Conservation (phyloP, 148 eudicot genomes). For the Heliosperma pusillum region DNA sequence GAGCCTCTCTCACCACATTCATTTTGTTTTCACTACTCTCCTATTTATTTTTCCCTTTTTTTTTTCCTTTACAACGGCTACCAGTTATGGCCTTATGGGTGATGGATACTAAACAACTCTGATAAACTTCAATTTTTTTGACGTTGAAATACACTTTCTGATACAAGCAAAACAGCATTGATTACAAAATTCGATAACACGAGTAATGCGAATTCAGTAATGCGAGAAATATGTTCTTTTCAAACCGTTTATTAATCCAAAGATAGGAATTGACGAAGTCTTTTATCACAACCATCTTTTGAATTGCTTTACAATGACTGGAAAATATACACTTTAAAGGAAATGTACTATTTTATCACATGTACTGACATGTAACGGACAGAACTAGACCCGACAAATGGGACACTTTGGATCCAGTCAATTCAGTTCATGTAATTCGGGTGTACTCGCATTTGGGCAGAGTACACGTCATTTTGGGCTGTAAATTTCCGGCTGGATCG, state of each 20-base stretch:
- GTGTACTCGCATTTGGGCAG: background rate
- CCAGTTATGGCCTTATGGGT: too few species aligned
- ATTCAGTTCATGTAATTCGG: background rate
- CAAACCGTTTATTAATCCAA: too few species aligned
- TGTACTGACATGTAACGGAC: background rate
- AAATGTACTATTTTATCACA: background rate
- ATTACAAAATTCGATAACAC: too few species aligned
- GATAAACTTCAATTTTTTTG: too few species aligned
- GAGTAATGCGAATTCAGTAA: too few species aligned
- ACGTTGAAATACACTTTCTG: too few species aligned
- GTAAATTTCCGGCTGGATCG: background rate
- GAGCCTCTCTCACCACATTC: conserved; percentile 38
- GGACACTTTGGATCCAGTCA: background rate
- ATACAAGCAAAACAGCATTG: too few species aligned
- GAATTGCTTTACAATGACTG: background rate
- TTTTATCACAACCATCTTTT: background rate
- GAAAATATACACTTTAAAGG: conserved; percentile 12
- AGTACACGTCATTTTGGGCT: background rate
- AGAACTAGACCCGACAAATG: background rate
- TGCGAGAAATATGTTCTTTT: too few species aligned
- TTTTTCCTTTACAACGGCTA: too few species aligned
- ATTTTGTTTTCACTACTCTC: background rate
- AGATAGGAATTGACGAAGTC: background rate
- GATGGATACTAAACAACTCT: too few species aligned
- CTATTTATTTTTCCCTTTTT: too few species aligned